Base-by-base conservation (phyloP, 1,284 basidiomycete genomes). In the Fomitiporia mediterranea region DNA sequence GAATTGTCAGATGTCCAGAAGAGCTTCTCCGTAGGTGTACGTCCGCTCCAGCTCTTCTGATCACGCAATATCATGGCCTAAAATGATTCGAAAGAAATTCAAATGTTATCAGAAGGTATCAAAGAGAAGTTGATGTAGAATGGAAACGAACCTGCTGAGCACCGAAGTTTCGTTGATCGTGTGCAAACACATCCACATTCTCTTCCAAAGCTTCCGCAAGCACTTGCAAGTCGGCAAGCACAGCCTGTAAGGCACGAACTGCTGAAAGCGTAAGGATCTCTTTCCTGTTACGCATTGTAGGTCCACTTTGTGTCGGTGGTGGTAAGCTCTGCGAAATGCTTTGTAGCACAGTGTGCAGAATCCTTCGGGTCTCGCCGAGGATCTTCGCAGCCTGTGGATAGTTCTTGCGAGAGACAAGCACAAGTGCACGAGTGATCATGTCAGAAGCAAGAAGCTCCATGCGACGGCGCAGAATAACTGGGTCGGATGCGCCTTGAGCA, bases 401-500 rank as follows among this genome's bases (percentile, higher is more conserved):
- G 69, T 95, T 95, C 67, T 90, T 84, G 63, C 92, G 77, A 17
- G 89, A 89, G 46, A 96, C 92, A 28, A 96, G 80, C 21, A 97
- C 86, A 25, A 98, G 79, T 6, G 90, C 89, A 19, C 94, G 86
- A 1, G 92, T 94, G 66, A 97, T 91, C 91, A 97, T 97, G 71
- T 98, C 94, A 27, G 86, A 88, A 11, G 91, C 86, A 27, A 97
- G 80, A 4, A 97, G 80, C 72, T 98, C 94, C 89, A 96, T 95
- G 28, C 94, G 76, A 38, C 94, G 79, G n/a, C 93, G 82, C 23
- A 95, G 86, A 62, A 98, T 92, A 38, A 87, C 83, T 0, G 92
- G 86, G 67, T 96, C 91, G 0, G 86, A 89, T 0, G 78, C 75
- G 50, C 58, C 68, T 11, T 80, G 72, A 2, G 78, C 70, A 0